phyloP scores from a whole-genome alignment of 78 protist genomes.

The Parvularia atlantis region DNA sequence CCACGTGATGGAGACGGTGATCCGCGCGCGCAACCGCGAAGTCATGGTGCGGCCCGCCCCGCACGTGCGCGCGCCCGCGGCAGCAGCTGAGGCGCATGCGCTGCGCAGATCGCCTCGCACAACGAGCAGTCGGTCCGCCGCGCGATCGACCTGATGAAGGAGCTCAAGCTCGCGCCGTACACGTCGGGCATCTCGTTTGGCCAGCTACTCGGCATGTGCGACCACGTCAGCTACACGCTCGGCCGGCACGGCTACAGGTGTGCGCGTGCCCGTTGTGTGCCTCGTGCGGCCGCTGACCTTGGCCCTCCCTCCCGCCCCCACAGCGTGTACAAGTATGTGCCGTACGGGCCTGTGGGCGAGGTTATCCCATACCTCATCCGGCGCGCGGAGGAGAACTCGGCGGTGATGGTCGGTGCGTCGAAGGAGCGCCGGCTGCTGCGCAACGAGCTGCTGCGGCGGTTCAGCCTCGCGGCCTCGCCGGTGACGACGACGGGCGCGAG shows the following conservation, averaged over 20 bases:
- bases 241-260: slow-evolving; percentile 1
- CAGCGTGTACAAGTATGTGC: slow-evolving; percentile 54
- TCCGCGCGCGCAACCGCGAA: too few relatives aligned
- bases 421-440: too few relatives aligned
- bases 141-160: slow-evolving; percentile 1
- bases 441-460: too few relatives aligned
- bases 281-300: background rate
- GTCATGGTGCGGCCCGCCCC: too few relatives aligned
- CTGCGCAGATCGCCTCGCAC: slow-evolving; percentile 59
- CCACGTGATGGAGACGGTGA: background rate
- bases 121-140: slow-evolving; percentile 16
- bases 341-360: slow-evolving; percentile 69
- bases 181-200: slow-evolving; percentile 45
- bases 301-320: background rate
- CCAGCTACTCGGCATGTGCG: slow-evolving; percentile 67
- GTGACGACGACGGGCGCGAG: too few relatives aligned
- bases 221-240: slow-evolving; percentile 42
- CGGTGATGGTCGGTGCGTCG: background rate
- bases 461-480: too few relatives aligned
- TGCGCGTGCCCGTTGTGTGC: too few relatives aligned
- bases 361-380: slow-evolving; percentile 65
- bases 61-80: too few relatives aligned
- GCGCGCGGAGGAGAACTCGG: slow-evolving; percentile 52
- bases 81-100: too few relatives aligned
- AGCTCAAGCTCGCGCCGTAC: background rate